phyloP scores from a whole-genome alignment of 495 filamentous ascomycete species.

The Aspergillus sparsus region DNA sequence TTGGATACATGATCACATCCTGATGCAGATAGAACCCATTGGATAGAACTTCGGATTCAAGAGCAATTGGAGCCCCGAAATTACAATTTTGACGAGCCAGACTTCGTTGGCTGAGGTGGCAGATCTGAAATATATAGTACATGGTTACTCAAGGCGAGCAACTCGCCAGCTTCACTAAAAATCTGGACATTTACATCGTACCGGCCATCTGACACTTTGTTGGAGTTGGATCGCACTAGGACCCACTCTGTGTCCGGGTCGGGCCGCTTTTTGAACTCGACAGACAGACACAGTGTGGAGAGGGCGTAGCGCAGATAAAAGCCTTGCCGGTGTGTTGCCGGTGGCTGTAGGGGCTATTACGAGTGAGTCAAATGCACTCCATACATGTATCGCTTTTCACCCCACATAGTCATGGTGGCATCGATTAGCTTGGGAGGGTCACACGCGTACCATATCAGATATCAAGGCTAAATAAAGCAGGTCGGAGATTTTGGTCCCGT shows the following conservation, averaged over 20 bases:
- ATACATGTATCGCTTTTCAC: background rate
- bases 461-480: slow-evolving; percentile 24
- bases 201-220: slow-evolving; percentile 22
- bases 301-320: slow-evolving; percentile 26
- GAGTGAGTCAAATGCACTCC: background rate
- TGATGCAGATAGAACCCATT: background rate
- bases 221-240: slow-evolving; percentile 26
- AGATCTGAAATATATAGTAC: slow-evolving; percentile 22
- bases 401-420: background rate
- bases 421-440: background rate
- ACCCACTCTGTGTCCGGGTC: slow-evolving; percentile 25
- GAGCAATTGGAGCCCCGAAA: background rate
- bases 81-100: background rate
- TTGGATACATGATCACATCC: background rate
- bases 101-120: background rate
- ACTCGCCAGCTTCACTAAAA: slow-evolving; percentile 15
- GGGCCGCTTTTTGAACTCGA: slow-evolving; percentile 31
- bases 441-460: slow-evolving; percentile 22
- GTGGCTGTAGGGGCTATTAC: slow-evolving; percentile 26
- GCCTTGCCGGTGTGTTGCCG: slow-evolving; percentile 25
- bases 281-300: slow-evolving; percentile 29
- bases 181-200: slow-evolving; percentile 28
- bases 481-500: slow-evolving; percentile 24
- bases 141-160: slow-evolving; percentile 29
- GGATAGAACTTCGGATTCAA: background rate